Evolutionary conservation across 352 stramenopile species (phyloP).

Genomic region (Sclerospora graminicola): DNA sequence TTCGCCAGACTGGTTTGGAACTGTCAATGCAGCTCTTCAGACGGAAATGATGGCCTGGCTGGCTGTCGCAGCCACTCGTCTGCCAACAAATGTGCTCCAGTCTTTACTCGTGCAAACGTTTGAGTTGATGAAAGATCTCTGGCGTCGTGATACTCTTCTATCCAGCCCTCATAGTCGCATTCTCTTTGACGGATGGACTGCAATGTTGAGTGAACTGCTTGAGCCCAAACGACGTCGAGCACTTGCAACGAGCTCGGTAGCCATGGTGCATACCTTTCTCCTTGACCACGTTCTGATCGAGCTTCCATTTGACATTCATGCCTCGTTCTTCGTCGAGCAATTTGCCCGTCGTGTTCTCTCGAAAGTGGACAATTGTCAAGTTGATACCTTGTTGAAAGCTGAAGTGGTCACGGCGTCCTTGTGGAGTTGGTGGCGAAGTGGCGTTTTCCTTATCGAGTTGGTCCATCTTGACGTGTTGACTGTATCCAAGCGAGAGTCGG

Average conservation of each 20-base stretch:
- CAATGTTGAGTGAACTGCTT: constrained; percentile 14
- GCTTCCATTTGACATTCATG: constrained; percentile 13
- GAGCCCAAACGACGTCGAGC: not conserved
- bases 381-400: constrained; percentile 10
- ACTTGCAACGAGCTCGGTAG: constrained; percentile 8
- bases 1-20: constrained; percentile 11
- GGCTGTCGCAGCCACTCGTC: constrained; percentile 9
- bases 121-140: constrained; percentile 15
- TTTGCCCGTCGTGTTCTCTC: constrained; percentile 21
- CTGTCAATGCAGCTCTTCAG: constrained; percentile 12
- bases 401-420: constrained; percentile 1
- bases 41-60: constrained; percentile 14
- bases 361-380: constrained; percentile 11
- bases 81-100: constrained; percentile 13
- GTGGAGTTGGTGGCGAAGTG: constrained; percentile 30
- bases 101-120: constrained; percentile 11
- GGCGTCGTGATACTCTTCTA: constrained; percentile 5
- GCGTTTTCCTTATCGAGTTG: constrained; percentile 18
- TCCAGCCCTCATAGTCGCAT: constrained; percentile 5
- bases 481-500: constrained; percentile 17
- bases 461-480: constrained; percentile 5
- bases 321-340: constrained; percentile 9
- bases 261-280: constrained; percentile 13
- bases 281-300: constrained; percentile 12
- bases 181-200: constrained; percentile 22